phyloP scores from a whole-genome alignment of 176 grass and related monocot genomes.

The Echinochloa phyllopogon region DNA sequence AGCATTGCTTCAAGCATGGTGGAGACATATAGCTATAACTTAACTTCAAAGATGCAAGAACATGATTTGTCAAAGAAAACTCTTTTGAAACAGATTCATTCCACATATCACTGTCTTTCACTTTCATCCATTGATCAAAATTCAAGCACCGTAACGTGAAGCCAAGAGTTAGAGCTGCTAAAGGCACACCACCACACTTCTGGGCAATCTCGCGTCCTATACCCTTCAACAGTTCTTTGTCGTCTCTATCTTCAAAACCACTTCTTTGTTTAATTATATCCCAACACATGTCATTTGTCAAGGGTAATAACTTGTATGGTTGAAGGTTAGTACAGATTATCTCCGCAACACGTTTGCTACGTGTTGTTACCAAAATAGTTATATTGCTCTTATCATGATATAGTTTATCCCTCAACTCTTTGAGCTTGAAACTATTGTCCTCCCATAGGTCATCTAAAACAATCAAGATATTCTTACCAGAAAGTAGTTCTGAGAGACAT shows the following conservation, averaged over 20 bases:
- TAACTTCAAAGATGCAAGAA: neutral
- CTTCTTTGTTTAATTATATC: slow-evolving; percentile 9
- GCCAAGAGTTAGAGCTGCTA: slow-evolving; percentile 26
- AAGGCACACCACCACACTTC: slow-evolving; percentile 11
- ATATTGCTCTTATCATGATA: neutral
- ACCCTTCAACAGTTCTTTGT: neutral
- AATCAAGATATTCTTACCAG: neutral
- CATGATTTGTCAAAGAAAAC: neutral
- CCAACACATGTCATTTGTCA: slow-evolving; percentile 10
- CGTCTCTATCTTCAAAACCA: neutral
- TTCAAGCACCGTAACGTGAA: neutral
- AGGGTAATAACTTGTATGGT: neutral
- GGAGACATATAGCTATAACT: neutral
- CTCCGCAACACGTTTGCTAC: neutral
- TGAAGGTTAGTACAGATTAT: neutral
- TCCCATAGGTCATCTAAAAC: neutral
- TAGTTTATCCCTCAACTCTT: neutral
- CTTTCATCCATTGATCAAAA: neutral
- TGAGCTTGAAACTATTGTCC: neutral
- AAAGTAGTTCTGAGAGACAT: neutral
- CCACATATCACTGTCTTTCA: slow-evolving; percentile 4
- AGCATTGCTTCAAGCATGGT: neutral
- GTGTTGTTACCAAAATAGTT: neutral
- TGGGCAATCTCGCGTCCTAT: neutral
- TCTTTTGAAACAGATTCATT: neutral